A percentile compares a stretch with the other conserved stretches of the same genome.
phyloP scores from a whole-genome alignment of 805 yeast genomes.

The Hanseniaspora opuntiae region DNA sequence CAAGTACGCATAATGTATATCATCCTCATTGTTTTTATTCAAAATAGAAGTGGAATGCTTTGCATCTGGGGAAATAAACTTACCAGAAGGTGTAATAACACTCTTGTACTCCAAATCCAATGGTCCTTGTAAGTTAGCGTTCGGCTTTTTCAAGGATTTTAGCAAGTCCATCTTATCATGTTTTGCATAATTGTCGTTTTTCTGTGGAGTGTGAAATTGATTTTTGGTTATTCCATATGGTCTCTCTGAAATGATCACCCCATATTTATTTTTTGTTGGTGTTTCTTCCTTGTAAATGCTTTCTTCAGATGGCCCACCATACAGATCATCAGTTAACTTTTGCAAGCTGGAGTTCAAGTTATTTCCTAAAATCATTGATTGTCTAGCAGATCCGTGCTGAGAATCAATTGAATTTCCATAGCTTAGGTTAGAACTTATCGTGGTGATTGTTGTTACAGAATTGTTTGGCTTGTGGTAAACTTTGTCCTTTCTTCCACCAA shows the following conservation, averaged over 20 bases:
- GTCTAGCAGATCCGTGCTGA: slow-evolving; percentile 13
- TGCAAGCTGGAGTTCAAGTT: slow-evolving; percentile 24
- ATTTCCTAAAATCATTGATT: slow-evolving; percentile 20
- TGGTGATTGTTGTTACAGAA: slow-evolving; percentile 9
- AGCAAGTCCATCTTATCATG: neutral
- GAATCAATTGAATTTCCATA: slow-evolving; percentile 3
- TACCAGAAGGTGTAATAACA: slow-evolving; percentile 20
- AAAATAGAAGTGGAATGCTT: slow-evolving; percentile 5
- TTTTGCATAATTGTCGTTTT: neutral
- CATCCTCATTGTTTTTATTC: slow-evolving; percentile 13
- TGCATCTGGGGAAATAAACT: slow-evolving; percentile 9
- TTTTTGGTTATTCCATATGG: neutral
- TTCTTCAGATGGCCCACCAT: slow-evolving; percentile 19
- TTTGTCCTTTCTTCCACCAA: neutral
- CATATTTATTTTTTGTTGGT: slow-evolving; percentile 13
- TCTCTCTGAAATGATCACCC: neutral
- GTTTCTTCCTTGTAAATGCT: slow-evolving; percentile 12
- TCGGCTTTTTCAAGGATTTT: neutral
- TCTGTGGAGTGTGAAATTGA: neutral
- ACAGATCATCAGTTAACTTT: slow-evolving; percentile 26
- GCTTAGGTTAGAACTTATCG: slow-evolving; percentile 6
- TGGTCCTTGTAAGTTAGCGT: slow-evolving; percentile 14
- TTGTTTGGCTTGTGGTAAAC: slow-evolving; percentile 6
- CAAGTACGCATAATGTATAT: slow-evolving; percentile 29
- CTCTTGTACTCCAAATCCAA: slow-evolving; percentile 21